Conservation (phyloP, 352 stramenopile species). For the Globisporangium okanoganense region DNA sequence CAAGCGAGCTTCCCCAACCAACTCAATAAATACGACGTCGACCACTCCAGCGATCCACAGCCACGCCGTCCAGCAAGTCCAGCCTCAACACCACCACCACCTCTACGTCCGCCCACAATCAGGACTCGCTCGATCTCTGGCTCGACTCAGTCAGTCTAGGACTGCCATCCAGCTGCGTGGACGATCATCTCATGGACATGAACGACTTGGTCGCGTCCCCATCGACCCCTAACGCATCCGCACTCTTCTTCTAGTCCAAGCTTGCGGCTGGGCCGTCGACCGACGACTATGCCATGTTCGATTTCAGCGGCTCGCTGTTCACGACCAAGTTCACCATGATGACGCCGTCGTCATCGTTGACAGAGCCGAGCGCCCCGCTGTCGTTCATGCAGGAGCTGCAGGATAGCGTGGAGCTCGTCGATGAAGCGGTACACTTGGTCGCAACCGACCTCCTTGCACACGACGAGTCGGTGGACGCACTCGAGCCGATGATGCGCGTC, state of each 20-base stretch:
- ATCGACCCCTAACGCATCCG: neutral
- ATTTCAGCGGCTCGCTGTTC: conserved; percentile 2
- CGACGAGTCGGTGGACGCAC: conserved; percentile 48
- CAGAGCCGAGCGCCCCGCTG: neutral
- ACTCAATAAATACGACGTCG: no score
- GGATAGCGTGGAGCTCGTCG: conserved; percentile 16
- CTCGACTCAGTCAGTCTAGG: neutral
- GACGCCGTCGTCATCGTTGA: neutral
- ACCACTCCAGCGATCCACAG: neutral
- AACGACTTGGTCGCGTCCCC: neutral
- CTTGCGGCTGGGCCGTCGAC: no score
- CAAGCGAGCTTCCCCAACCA: neutral
- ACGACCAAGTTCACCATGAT: neutral
- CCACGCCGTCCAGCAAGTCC: neutral
- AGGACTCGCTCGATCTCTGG: conserved; percentile 6
- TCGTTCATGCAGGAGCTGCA: neutral
- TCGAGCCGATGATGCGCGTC: conserved; percentile 47
- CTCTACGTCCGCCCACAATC: neutral
- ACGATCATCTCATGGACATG: neutral
- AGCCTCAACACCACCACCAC: neutral
- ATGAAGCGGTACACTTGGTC: conserved; percentile 28
- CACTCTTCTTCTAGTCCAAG: neutral
- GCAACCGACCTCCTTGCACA: conserved; percentile 49
- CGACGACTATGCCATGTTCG: neutral
- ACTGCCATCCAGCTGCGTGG: neutral